Conservation (phyloP, 768 basidiomycete species). For the Naganishia antarctica region DNA sequence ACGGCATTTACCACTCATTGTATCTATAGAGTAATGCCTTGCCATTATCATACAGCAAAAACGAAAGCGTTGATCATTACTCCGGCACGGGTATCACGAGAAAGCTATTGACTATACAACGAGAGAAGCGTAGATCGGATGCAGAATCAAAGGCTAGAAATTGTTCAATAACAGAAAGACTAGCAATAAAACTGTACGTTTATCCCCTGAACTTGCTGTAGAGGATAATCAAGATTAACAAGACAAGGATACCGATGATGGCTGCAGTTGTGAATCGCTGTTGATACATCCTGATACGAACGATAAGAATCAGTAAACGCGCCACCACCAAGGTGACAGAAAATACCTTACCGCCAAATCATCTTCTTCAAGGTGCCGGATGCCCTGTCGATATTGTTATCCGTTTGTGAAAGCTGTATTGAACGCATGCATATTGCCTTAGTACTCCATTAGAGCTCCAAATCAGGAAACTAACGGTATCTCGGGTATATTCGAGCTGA, state of each 20-base stretch:
- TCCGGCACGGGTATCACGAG: background rate
- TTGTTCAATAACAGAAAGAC: too few species aligned
- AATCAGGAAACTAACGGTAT: slow-evolving; percentile 61
- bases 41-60: background rate
- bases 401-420: slow-evolving; percentile 72
- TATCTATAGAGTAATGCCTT: background rate
- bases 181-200: too few species aligned
- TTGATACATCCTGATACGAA: slow-evolving; percentile 81
- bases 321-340: background rate
- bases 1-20: background rate
- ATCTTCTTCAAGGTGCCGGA: slow-evolving; percentile 89
- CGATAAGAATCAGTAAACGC: slow-evolving; percentile 1
- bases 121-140: too few species aligned
- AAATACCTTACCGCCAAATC: slow-evolving; percentile 73
- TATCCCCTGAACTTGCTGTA: slow-evolving; percentile 41
- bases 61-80: too few species aligned
- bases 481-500: slow-evolving; percentile 86
- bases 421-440: background rate
- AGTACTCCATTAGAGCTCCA: background rate
- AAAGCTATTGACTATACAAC: background rate
- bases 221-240: slow-evolving; percentile 60
- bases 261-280: slow-evolving; percentile 81
- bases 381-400: slow-evolving; percentile 82
- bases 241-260: slow-evolving; percentile 76
- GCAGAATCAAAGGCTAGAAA: too few species aligned